Percentiles rank a stretch among this genome's conserved stretches.
phyloP scores from a whole-genome alignment of 495 filamentous ascomycete species.

The Letharia columbiana region DNA sequence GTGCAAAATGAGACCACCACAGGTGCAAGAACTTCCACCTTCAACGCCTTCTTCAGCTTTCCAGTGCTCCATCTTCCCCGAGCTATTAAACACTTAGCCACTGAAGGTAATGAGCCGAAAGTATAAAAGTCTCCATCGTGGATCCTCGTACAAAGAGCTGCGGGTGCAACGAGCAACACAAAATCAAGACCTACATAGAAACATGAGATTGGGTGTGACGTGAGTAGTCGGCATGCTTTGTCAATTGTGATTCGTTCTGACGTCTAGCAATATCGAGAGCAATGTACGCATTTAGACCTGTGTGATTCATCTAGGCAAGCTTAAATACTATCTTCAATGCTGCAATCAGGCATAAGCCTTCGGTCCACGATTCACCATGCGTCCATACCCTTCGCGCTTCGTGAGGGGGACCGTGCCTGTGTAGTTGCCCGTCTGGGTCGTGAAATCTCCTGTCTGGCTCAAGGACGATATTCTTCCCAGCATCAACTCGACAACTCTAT shows the following conservation, averaged over 20 bases:
- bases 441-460: conserved; percentile 18
- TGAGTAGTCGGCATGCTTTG: background rate
- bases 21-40: background rate
- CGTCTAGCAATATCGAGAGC: background rate
- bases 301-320: background rate
- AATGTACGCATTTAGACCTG: background rate
- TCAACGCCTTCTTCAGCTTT: background rate
- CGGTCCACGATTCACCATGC: background rate
- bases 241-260: background rate
- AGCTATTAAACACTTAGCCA: background rate
- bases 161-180: background rate
- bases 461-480: conserved; percentile 38
- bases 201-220: background rate
- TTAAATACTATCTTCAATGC: background rate
- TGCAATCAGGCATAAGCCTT: background rate
- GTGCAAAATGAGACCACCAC: background rate
- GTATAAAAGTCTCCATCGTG: background rate
- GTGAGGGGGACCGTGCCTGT: background rate
- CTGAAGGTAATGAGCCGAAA: background rate
- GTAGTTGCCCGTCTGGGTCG: conserved; percentile 20
- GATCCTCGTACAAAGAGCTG: background rate
- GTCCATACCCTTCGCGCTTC: conserved; percentile 1
- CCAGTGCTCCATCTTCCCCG: background rate
- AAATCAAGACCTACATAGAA: background rate
- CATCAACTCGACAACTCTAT: conserved; percentile 49